Evolutionary conservation across 768 basidiomycete genomes (phyloP).

Genomic region (Candolleomyces aberdarensis): DNA sequence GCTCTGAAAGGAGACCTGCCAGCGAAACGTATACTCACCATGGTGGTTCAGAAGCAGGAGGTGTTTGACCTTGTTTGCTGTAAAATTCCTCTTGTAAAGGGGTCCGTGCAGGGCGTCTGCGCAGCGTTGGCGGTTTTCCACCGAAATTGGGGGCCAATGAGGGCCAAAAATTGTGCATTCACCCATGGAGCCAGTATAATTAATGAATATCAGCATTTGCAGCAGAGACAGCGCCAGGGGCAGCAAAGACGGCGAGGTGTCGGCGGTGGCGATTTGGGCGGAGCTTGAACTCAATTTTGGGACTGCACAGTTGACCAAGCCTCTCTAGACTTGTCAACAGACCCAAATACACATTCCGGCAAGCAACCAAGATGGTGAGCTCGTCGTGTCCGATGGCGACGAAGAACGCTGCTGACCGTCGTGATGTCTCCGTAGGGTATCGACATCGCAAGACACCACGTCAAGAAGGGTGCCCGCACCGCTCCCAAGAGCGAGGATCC

Average conservation of each 20-base stretch:
- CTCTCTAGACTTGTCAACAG: constrained; percentile 40
- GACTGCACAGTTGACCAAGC: constrained; percentile 72
- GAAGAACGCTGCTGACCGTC: constrained; percentile 13
- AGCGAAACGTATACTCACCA: constrained; percentile 48
- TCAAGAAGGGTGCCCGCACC: constrained; percentile 94
- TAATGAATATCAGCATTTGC: background rate
- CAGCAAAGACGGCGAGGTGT: background rate
- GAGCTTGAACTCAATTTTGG: constrained; percentile 39
- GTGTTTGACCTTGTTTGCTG: constrained; percentile 45
- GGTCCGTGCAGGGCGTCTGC: background rate
- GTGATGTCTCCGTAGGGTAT: constrained; percentile 69
- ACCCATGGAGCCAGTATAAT: background rate
- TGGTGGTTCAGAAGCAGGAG: constrained; percentile 58
- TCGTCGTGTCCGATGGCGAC: constrained; percentile 35
- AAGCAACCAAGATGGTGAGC: constrained; percentile 81
- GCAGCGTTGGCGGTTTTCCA: too few relatives aligned
- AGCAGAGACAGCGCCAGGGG: background rate
- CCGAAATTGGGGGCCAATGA: background rate
- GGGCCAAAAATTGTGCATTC: background rate
- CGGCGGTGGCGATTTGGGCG: constrained; percentile 28
- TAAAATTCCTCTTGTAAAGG: constrained; percentile 3
- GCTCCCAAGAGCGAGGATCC: constrained; percentile 99
- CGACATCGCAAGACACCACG: constrained; percentile 94
- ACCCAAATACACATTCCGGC: constrained; percentile 51
- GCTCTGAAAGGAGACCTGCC: background rate